Percentiles rank a stretch among this genome's conserved stretches.
phyloP scores from a whole-genome alignment of 208 protist genomes.

The Herpetomonas samuelpessoai region DNA sequence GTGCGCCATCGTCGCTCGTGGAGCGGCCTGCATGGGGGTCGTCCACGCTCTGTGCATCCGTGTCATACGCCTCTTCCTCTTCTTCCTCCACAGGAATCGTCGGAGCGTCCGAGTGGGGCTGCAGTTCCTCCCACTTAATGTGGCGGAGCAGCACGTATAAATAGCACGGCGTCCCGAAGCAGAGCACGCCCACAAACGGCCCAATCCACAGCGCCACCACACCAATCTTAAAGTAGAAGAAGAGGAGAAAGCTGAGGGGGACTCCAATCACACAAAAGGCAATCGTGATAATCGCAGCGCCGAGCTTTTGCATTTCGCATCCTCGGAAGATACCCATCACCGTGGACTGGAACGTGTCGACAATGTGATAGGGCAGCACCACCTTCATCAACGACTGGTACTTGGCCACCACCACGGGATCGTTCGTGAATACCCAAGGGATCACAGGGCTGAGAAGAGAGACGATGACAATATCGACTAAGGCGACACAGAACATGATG shows the following conservation, averaged over 20 bases:
- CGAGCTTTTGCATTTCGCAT: slow-evolving; percentile 68
- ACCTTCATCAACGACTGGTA: slow-evolving; percentile 59
- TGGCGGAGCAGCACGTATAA: slow-evolving; percentile 63
- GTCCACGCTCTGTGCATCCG: no score
- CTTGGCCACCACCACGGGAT: slow-evolving; percentile 32
- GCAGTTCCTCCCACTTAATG: slow-evolving; percentile 73
- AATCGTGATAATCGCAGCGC: slow-evolving; percentile 55
- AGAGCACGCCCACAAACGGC: slow-evolving; percentile 46
- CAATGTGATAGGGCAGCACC: slow-evolving; percentile 79
- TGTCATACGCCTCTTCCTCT: background rate
- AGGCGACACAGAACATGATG: slow-evolving; percentile 41
- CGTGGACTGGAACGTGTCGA: slow-evolving; percentile 79
- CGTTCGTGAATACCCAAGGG: slow-evolving; percentile 58
- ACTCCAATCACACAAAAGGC: slow-evolving; percentile 65
- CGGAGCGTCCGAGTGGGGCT: slow-evolving; percentile 40
- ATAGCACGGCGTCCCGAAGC: slow-evolving; percentile 51
- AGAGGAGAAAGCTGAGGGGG: slow-evolving; percentile 65
- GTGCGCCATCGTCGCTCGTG: no score
- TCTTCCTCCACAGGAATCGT: background rate
- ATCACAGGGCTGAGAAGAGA: slow-evolving; percentile 46
- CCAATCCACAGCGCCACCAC: slow-evolving; percentile 77
- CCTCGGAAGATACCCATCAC: slow-evolving; percentile 77
- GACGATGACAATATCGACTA: slow-evolving; percentile 43
- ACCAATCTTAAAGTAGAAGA: slow-evolving; percentile 74
- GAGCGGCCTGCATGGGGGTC: no score